Evolutionary conservation across 768 basidiomycete species (phyloP), one percentile per base, ranked within the genome.

Genomic region (Filobasidium wieringae): DNA sequence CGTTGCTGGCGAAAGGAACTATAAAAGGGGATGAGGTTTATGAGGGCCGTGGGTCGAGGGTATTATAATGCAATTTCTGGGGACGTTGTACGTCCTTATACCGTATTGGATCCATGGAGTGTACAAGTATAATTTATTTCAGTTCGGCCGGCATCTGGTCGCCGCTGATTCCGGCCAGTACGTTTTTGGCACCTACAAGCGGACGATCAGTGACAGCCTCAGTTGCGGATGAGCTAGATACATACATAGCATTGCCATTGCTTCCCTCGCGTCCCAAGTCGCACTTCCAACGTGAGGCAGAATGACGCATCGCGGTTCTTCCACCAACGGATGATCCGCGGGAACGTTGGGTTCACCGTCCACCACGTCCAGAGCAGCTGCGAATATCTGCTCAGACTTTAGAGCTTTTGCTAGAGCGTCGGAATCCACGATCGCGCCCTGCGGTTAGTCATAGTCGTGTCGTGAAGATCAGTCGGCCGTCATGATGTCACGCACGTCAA

Each of bases 211-310:
- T 30, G 12, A 49, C 1, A 36, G 26, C 7, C 5, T n/a, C 36
- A 12, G 7, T 24, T 2, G 22, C 19, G 22, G 37, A 2, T 40
- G 12, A 26, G 12, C 37, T 19, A 8, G 27, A 30, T 4, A 47
- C 66, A 60, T 34, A 70, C 72, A 86, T 32, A 87, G 74, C 1
- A 78, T 80, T 0, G 84, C 88, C 91, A 95, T 95, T 7, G 78
- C 84, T 52, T 80, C 71, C 54, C 91, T 78, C 2, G 90, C 89
- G 74, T 95, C 87, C 9, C 81, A 76, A 15, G 91, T 92, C 2
- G 88, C 92, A 62, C 87, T 89, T 19, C 82, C 95, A 51, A 99
- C 84, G 67, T 99, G 93, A 0, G 93, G 93, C 30, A 99, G 63
- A 11, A 93, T 80, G 7, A 85, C 78, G 67, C 65, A 89, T 82